Conservation (phyloP, 371 early-diverging fungal species). For the Dinochytrium kinnereticum region DNA sequence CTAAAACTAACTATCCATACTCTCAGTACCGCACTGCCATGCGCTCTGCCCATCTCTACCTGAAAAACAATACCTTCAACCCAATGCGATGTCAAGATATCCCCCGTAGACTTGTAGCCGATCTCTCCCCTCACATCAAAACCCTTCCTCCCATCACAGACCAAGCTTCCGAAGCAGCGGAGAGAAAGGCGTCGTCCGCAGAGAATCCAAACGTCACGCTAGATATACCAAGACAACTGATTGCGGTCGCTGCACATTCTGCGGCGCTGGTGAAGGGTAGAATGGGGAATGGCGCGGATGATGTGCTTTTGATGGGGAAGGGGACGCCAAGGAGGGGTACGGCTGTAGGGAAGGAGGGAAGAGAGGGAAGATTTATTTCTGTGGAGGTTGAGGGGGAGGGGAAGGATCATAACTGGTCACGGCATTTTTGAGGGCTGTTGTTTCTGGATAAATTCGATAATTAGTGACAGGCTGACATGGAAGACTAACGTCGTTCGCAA, state of each 20-base stretch:
- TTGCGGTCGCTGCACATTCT: slow-evolving; percentile 17
- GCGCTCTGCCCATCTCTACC: slow-evolving; percentile 47
- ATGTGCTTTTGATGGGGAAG: slow-evolving; percentile 10
- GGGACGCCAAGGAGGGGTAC: slow-evolving; percentile 12
- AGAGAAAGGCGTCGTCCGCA: not conserved
- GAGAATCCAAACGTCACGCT: not conserved
- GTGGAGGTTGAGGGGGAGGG: slow-evolving; percentile 31
- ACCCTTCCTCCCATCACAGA: not conserved
- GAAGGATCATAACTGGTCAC: slow-evolving; percentile 24
- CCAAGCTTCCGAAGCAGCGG: not conserved
- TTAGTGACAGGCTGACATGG: not conserved
- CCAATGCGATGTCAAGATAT: slow-evolving; percentile 48
- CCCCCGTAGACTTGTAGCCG: slow-evolving; percentile 28
- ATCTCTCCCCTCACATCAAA: not conserved
- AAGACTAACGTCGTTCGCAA: not conserved
- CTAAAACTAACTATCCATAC: not conserved
- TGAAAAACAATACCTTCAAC: slow-evolving; percentile 52
- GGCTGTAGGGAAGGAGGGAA: not conserved
- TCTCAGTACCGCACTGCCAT: slow-evolving; percentile 37
- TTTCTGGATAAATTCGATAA: no score
- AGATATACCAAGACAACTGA: slow-evolving; percentile 23
- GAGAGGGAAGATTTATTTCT: not conserved
- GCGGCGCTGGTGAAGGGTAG: slow-evolving; percentile 17
- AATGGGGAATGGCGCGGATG: slow-evolving; percentile 10
- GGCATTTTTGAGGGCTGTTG: slow-evolving; percentile 22